Conservation (phyloP, 306 rosid species). For the Ammopiptanthus mongolicus region DNA sequence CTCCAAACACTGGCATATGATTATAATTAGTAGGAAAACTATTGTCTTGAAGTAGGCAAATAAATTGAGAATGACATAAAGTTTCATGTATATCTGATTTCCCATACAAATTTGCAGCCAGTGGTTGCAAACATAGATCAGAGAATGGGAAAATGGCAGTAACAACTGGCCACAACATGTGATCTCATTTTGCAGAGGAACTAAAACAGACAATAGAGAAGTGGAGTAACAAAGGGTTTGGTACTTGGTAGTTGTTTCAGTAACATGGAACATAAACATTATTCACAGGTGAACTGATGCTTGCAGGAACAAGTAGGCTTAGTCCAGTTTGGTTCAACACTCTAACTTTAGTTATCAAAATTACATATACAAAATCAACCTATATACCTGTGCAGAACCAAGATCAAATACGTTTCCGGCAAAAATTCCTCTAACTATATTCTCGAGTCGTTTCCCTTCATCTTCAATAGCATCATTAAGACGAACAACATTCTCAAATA, state of each 20-base stretch:
- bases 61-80: background rate
- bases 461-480: constrained; percentile 85
- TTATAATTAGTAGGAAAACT: background rate
- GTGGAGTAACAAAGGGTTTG: background rate
- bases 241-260: background rate
- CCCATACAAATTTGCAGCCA: background rate
- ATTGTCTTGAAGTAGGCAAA: background rate
- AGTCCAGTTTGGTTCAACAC: background rate
- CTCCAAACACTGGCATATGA: background rate
- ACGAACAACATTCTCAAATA: constrained; percentile 61
- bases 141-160: background rate
- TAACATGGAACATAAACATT: background rate
- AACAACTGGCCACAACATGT: background rate
- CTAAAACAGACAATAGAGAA: constrained; percentile 1
- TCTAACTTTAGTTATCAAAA: background rate
- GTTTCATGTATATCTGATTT: background rate
- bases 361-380: constrained; percentile 18
- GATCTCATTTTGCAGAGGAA: background rate
- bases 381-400: constrained; percentile 90
- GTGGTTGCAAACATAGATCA: background rate
- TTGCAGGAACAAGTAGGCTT: background rate
- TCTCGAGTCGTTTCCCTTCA: constrained; percentile 73
- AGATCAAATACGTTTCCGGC: constrained; percentile 97
- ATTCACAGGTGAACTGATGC: background rate
- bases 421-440: constrained; percentile 77